A percentile compares a stretch with the other conserved stretches of the same genome.
Conservation (phyloP, 2,329 filamentous ascomycete genomes). For the Cladosporium sp. region DNA sequence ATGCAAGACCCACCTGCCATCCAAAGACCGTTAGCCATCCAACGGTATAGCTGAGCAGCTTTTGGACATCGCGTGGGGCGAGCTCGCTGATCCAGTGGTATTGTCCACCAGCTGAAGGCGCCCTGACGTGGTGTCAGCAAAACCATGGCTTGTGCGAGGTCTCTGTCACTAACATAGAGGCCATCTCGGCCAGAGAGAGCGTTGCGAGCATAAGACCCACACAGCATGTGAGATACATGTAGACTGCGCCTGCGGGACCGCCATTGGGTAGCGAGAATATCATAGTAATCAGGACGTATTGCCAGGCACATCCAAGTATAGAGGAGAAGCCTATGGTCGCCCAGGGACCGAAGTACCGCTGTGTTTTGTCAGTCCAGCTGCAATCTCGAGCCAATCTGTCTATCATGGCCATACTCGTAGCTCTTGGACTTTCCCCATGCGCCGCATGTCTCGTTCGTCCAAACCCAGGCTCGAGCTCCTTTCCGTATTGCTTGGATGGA, state of each 20-base stretch:
- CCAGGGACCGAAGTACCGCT: slow-evolving; percentile 11
- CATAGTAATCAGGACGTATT: not conserved
- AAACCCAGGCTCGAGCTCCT: slow-evolving; percentile 2
- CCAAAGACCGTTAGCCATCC: slow-evolving; percentile 13
- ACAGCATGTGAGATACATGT: slow-evolving; percentile 2
- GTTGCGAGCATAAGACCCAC: slow-evolving; percentile 9
- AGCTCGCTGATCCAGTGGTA: slow-evolving; percentile 15
- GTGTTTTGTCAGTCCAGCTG: not conserved
- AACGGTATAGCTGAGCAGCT: slow-evolving; percentile 12
- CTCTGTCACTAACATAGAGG: not conserved
- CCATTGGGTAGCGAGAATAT: slow-evolving; percentile 7
- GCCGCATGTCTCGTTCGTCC: slow-evolving; percentile 14
- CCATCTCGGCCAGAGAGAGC: slow-evolving; percentile 7
- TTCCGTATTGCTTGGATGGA: not conserved
- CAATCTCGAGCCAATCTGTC: not conserved
- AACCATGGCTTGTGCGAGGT: not conserved
- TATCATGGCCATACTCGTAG: slow-evolving; percentile 1
- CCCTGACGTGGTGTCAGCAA: not conserved
- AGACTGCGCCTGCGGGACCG: not conserved
- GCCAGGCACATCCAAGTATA: slow-evolving; percentile 1
- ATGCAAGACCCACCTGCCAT: slow-evolving; percentile 11
- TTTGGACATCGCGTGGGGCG: slow-evolving; percentile 4
- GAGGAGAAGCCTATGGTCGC: slow-evolving; percentile 8
- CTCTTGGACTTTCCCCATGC: slow-evolving; percentile 14
- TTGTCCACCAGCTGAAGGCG: slow-evolving; percentile 4